Percentiles rank a stretch among this genome's conserved stretches.
phyloP scores from a whole-genome alignment of 1,284 basidiomycete species.

The Puccinia novopanici region DNA sequence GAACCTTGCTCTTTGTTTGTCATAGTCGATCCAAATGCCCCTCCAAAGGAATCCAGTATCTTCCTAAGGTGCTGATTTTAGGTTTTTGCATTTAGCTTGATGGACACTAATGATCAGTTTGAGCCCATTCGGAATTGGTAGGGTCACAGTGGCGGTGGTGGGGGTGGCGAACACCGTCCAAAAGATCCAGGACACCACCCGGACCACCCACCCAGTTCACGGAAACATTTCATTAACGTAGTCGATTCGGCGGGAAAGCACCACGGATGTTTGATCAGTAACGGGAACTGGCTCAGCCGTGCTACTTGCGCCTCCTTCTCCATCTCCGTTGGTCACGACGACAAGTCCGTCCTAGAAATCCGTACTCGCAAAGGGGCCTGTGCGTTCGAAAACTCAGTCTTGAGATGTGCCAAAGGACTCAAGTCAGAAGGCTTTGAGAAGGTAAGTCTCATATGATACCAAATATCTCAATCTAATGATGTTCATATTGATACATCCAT shows the following conservation, averaged over 20 bases:
- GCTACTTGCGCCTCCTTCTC: conserved; percentile 43
- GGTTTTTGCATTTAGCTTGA: neutral
- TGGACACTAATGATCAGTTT: neutral
- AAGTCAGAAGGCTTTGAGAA: conserved; percentile 22
- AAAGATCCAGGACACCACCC: conserved; percentile 35
- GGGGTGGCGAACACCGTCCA: conserved; percentile 16
- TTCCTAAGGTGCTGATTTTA: conserved; percentile 32
- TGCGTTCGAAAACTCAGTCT: conserved; percentile 12
- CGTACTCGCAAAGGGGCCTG: conserved; percentile 32
- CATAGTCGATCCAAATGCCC: conserved; percentile 43
- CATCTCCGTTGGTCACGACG: neutral
- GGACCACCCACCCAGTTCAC: neutral
- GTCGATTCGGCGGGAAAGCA: conserved; percentile 19
- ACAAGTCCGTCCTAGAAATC: conserved; percentile 11
- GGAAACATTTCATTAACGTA: conserved; percentile 43
- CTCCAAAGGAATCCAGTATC: conserved; percentile 38
- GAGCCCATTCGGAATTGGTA: neutral
- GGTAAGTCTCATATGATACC: neutral
- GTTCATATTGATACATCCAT: neutral
- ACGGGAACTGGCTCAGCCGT: conserved; percentile 37
- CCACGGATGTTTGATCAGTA: conserved; percentile 46
- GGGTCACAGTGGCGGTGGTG: conserved; percentile 24
- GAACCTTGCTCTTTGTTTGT: neutral
- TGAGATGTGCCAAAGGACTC: conserved; percentile 29
- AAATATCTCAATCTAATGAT: neutral